Evolutionary conservation across 345 rosid species (phyloP), one percentile per base, ranked within the genome.

Genomic region (Conringia planisiliqua): DNA sequence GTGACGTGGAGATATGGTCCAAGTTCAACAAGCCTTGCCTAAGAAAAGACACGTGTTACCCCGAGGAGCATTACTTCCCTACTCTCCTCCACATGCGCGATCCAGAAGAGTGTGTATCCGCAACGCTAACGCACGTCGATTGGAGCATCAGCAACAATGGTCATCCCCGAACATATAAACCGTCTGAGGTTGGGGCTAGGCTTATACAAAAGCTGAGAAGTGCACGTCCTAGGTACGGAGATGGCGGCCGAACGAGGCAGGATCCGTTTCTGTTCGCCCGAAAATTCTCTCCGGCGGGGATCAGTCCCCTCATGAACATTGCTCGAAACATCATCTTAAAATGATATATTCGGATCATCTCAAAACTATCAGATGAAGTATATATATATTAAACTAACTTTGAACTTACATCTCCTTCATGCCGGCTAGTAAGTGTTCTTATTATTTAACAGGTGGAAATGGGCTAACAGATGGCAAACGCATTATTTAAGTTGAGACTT

Each of bases 41-140:
- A 75, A 61, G 67, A 29, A 3, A 24, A 51, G 79, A 82, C 70
- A 62, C 79, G 50, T 90, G 96, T 74, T 90, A 86, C 70, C 96
- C 93, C 0, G 90, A 86, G 52, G 89, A 88, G 71, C 76, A 82
- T 79, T 90, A 88, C 83, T 90, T 92, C 44, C 84, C 95, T 47
- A 88, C 98, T 36, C 87, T 90, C 10, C 7, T 92, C 33, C 70
- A 85, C 82, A 81, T 85, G 89, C 68, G 29, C 30, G 90, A 87
- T 57, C 87, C 87, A 36, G 66, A 80, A 11, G 85, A 90, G 20
- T 40, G 79, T 14, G 82, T 83, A 16, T 79, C 86, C 0, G 86
- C 88, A 12, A 87, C 96, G 42, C 81, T 92, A 55, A 92, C 96
- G 1, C 89, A 86, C 78, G 88, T 90, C 64, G 89, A 88, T 73